Conservation (phyloP, 1,139 yeast species). For the Blastobotrys elegans region DNA sequence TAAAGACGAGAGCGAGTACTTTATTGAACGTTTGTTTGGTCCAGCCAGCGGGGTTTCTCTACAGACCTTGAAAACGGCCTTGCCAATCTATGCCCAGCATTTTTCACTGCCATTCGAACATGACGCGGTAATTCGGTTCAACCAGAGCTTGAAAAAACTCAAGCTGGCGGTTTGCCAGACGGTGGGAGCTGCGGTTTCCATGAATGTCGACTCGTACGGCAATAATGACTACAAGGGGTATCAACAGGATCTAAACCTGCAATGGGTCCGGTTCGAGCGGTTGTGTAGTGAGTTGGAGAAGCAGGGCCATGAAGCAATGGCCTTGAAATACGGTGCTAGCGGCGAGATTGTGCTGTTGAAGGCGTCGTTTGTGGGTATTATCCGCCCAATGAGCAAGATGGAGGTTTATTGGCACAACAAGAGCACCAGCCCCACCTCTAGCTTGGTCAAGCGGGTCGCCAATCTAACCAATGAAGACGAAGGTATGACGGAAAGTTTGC, state of each 20-base stretch:
- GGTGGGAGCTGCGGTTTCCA: conserved; percentile 29
- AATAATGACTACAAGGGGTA: conserved; percentile 24
- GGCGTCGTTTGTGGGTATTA: conserved; percentile 22
- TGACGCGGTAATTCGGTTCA: not conserved
- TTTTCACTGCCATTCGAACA: conserved; percentile 15
- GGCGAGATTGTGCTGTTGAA: conserved; percentile 21
- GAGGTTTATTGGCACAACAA: conserved; percentile 25
- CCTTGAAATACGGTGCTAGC: conserved; percentile 31
- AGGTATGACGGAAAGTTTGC: conserved; percentile 15
- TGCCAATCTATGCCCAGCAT: conserved; percentile 36
- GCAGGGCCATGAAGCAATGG: conserved; percentile 51
- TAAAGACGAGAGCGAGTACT: conserved; percentile 37
- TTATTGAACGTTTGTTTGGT: conserved; percentile 43
- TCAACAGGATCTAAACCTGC: conserved; percentile 33
- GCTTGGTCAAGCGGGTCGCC: conserved; percentile 13
- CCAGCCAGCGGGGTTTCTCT: conserved; percentile 45
- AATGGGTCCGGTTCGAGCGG: conserved; percentile 59
- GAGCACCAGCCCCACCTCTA: conserved; percentile 19
- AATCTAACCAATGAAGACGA: conserved; percentile 8
- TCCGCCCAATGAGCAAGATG: conserved; percentile 22
- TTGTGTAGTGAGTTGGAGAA: conserved; percentile 64
- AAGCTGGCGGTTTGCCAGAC: conserved; percentile 28
- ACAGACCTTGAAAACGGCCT: conserved; percentile 42
- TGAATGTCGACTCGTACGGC: conserved; percentile 13
- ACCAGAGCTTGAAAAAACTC: conserved; percentile 10